A percentile compares a stretch with the other conserved stretches of the same genome.
These are phyloP conservation scores for Globisporangium alternatum DNA, from an alignment of 352 stramenopile species.

Conservation along the genomic window DNA sequence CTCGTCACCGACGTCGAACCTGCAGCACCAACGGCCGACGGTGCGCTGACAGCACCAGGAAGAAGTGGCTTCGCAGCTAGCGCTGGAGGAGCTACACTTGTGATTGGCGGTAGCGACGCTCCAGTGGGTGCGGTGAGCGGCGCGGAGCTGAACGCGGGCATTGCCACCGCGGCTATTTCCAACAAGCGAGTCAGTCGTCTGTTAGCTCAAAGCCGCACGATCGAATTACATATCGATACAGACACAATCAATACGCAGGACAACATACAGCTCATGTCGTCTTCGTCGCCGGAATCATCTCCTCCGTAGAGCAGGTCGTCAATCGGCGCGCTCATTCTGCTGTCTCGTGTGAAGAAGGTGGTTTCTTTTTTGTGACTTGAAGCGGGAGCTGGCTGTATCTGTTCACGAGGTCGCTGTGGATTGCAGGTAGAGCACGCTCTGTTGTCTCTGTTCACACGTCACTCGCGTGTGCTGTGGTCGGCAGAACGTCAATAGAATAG, in stretches of 20 bases:
- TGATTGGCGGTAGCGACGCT: slow-evolving; percentile 11
- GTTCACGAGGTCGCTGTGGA: not conserved
- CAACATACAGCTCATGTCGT: slow-evolving; percentile 62
- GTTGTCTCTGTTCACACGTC: not conserved
- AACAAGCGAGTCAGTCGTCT: not conserved
- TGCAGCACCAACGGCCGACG: slow-evolving; percentile 10
- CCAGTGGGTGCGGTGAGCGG: slow-evolving; percentile 19
- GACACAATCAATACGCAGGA: not conserved
- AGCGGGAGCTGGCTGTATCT: not conserved
- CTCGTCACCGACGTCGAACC: not conserved
- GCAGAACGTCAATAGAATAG: not conserved
- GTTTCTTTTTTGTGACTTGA: slow-evolving; percentile 3
- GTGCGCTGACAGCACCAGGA: slow-evolving; percentile 11
- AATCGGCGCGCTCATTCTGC: slow-evolving; percentile 78
- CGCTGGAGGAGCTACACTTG: slow-evolving; percentile 4
- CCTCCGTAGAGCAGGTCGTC: slow-evolving; percentile 81
- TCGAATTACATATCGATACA: not conserved
- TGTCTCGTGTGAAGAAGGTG: not conserved
- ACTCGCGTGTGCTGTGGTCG: not conserved
- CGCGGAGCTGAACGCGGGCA: slow-evolving; percentile 35
- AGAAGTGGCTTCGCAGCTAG: not conserved
- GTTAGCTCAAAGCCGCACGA: not conserved
- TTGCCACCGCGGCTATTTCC: slow-evolving; percentile 13
- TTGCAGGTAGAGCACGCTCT: not conserved
- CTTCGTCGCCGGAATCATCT: slow-evolving; percentile 80